These are phyloP conservation scores for Ogataea nitratoaversa DNA, from an alignment of 805 yeast genomes.

Conservation along the genomic window DNA sequence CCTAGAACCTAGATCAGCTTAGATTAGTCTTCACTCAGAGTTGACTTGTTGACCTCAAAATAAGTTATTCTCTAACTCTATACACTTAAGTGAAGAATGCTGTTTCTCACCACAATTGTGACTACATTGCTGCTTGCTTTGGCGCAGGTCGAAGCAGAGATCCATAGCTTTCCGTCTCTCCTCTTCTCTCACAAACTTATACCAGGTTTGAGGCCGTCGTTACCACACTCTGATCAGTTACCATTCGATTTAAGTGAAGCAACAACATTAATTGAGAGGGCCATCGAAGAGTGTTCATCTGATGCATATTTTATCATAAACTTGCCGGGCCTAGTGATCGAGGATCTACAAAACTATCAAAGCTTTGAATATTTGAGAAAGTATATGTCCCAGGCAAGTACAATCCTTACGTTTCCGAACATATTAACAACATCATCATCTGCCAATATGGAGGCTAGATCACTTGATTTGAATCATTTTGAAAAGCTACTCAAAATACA, in stretches of 20 bases:
- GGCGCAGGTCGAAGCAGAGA: background rate
- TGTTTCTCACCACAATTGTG: background rate
- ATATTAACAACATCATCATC: conserved; percentile 31
- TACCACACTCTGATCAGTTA: conserved; percentile 27
- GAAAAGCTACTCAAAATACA: conserved; percentile 39
- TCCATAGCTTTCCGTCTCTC: conserved; percentile 23
- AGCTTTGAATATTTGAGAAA: conserved; percentile 47
- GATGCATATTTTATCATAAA: conserved; percentile 54
- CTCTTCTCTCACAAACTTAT: conserved; percentile 24
- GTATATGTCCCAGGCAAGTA: conserved; percentile 53
- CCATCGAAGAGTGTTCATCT: conserved; percentile 40
- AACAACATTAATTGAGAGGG: conserved; percentile 13
- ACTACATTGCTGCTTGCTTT: background rate
- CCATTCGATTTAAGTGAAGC: conserved; percentile 28
- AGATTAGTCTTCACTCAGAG: too few species aligned
- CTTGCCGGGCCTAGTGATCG: conserved; percentile 47
- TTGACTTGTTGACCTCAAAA: too few species aligned
- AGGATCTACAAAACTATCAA: conserved; percentile 41
- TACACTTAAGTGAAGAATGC: too few species aligned
- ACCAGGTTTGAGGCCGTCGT: conserved; percentile 26
- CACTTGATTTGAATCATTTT: conserved; percentile 38
- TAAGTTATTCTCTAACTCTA: too few species aligned
- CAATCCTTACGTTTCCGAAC: conserved; percentile 56
- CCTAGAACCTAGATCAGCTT: too few species aligned
- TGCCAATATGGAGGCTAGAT: conserved; percentile 16